Conservation (phyloP, 768 basidiomycete genomes). For the Punctularia strigosozonata region DNA sequence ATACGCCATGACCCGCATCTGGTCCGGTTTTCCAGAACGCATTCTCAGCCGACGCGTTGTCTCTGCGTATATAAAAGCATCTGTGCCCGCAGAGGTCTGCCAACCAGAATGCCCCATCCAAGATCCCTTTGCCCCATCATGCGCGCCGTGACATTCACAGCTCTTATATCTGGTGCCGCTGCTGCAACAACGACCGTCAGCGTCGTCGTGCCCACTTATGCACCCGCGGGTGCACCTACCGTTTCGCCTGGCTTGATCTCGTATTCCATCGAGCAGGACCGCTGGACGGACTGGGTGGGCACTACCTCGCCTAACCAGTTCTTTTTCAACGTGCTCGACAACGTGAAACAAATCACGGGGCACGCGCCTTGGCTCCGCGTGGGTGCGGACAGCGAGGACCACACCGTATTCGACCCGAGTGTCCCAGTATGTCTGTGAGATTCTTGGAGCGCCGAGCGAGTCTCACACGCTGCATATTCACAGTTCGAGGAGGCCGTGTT, state of each 20-base stretch:
- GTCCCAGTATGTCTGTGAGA: conserved; percentile 25
- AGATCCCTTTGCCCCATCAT: too few relatives aligned
- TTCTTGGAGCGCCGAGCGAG: neutral
- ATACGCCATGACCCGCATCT: too few relatives aligned
- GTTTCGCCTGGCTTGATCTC: conserved; percentile 34
- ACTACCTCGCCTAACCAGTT: conserved; percentile 39
- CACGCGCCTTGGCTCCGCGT: conserved; percentile 45
- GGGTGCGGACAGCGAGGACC: conserved; percentile 42
- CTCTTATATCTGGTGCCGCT: too few relatives aligned
- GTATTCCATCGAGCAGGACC: conserved; percentile 60
- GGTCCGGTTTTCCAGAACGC: too few relatives aligned
- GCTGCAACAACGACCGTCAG: too few relatives aligned
- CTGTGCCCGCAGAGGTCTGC: too few relatives aligned
- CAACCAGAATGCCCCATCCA: too few relatives aligned
- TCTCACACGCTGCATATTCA: neutral
- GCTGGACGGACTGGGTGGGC: conserved; percentile 61
- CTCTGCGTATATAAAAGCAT: too few relatives aligned
- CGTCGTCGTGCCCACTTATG: neutral
- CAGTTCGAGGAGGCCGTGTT: conserved; percentile 38
- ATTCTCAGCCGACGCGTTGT: too few relatives aligned
- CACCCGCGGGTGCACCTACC: neutral
- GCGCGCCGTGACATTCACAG: too few relatives aligned
- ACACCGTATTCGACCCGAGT: conserved; percentile 39
- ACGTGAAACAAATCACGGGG: conserved; percentile 40
- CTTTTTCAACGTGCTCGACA: conserved; percentile 47